Percentiles rank a stretch among this genome's conserved stretches.
Conservation (phyloP, 805 yeast genomes). For the Wickerhamiella azyma region DNA sequence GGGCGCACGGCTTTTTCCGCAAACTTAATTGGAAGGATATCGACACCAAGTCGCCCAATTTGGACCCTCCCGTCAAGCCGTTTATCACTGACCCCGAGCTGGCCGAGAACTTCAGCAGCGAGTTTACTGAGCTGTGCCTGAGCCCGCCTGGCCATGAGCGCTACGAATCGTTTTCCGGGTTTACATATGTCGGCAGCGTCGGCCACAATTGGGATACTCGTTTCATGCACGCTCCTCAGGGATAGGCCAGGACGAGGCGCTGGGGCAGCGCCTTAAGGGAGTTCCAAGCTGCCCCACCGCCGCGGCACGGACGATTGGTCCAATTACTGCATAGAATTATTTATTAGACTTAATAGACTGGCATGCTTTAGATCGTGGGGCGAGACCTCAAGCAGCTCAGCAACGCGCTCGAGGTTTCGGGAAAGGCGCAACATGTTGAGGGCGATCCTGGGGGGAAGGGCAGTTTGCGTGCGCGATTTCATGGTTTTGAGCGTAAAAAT, state of each 20-base stretch:
- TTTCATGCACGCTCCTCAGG: background rate
- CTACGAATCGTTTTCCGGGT: conserved; percentile 16
- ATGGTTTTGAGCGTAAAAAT: too few relatives aligned
- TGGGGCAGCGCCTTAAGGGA: too few relatives aligned
- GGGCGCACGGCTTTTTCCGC: conserved; percentile 62
- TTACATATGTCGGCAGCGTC: conserved; percentile 20
- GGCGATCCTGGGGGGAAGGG: background rate
- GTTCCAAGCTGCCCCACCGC: too few relatives aligned
- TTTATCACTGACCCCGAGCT: conserved; percentile 63
- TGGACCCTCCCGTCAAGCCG: conserved; percentile 71
- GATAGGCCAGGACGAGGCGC: too few relatives aligned
- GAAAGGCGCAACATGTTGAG: background rate
- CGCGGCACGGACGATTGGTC: too few relatives aligned
- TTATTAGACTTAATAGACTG: background rate
- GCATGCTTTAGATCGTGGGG: background rate
- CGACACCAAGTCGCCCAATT: conserved; percentile 33
- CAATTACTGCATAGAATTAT: background rate
- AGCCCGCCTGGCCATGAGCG: conserved; percentile 20
- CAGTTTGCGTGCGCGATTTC: background rate
- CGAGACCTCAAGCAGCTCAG: background rate
- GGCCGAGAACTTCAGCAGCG: conserved; percentile 75
- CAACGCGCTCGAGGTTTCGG: background rate
- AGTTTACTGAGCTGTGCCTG: conserved; percentile 53
- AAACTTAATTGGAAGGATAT: conserved; percentile 56
- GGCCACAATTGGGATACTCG: conserved; percentile 7